Evolutionary conservation across 148 eudicot species (phyloP), one percentile per base, ranked within the genome.

Genomic region (Rhododendron ferrugineum): DNA sequence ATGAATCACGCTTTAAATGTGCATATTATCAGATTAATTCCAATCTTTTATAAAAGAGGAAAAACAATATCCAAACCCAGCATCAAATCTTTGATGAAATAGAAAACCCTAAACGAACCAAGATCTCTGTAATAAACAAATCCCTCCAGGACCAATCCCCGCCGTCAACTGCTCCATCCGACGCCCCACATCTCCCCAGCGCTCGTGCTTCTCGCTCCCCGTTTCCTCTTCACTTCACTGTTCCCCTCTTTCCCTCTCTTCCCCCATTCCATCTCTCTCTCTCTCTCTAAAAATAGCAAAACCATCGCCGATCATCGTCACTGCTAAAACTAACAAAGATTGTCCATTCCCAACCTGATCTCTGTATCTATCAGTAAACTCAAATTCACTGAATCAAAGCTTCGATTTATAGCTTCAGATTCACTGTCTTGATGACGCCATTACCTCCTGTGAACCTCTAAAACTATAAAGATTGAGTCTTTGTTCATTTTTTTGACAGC

Each of bases 131-230:
- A 79, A 84, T 46, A 62, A 79, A 79, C 86, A 84, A 84, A 70
- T 70, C 52, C 79, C 78, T 5, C 78, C 4, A 75, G 64, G n/a
- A 79, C 64, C 80, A 70, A 87, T 83, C 88, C 47, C 28, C 6
- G 80, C 84, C 88, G 86, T 84, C 52, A 28, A 28, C 26, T 46
- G 18, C 5, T 56, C 36, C 78, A 87, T 87, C 86, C 80, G 74
- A 87, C 88, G 86, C 75, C 32, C 68, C 50, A 70, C 3, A 44
- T 52, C 47, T 34, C 73, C 60, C 83, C 70, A 83, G 42, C 66
- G 15, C 88, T 83, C 86, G 85, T 79, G 86, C 85, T 76, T 83
- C 83, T 76, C 88, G 49, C 83, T 78, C 77, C 76, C 73, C 23
- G 23, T 46, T 9, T 28, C 40, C 66, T 82, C 83, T 80, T 80